Base-by-base conservation (phyloP, 2,329 filamentous ascomycete genomes). In the Pestalotiopsis sp. region DNA sequence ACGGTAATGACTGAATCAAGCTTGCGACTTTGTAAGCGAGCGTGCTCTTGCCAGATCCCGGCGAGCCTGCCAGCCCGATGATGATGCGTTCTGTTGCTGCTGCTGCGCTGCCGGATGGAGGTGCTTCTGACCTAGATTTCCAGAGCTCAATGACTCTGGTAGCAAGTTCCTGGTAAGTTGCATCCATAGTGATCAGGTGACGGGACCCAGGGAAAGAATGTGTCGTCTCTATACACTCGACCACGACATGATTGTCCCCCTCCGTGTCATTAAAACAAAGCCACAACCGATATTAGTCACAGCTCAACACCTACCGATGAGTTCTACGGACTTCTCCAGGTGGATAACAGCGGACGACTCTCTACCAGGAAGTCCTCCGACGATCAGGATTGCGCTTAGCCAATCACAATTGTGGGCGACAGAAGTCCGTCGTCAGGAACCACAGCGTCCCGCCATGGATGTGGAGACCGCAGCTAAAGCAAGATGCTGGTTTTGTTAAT, bases 41-140 rank as follows among this genome's bases (percentile, higher is more conserved):
- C 25, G 74, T 76, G 25, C 72, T 73, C 69, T 76, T 76, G 52
- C 73, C 73, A 5, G 72, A 75, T 5, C 74, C 73, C 1, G 73
- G 73, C 4, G 73, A 68, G 1, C 74, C 73, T 17, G 74, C 68
- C 59, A 76, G 67, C 4, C 70, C 72, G 59, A 75, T 71, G n/a
- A 75, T 31, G 67, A 74, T 64, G 7, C 57, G 57, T 1, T 9
- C 12, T 13, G 20, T 17, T 27, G 17, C 45, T 52, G 6, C 6
- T 6, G 14, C 17, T 9, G 20, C 2, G 6, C 6, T 6, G 7
- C 1, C 12, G 12, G 31, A 38, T 13, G 7, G 7, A 27, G 25
- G 14, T 36, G 57, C 14, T n/a, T 5, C n/a, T 17, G 57, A 60
- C 25, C 36, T 13, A 25, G 23, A 13, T 38, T 31, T 38, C 57